A percentile compares a stretch with the other conserved stretches of the same genome.
These are phyloP conservation scores for Globisporangium perplexum DNA, from an alignment of 352 stramenopile species.

Conservation along the genomic window DNA sequence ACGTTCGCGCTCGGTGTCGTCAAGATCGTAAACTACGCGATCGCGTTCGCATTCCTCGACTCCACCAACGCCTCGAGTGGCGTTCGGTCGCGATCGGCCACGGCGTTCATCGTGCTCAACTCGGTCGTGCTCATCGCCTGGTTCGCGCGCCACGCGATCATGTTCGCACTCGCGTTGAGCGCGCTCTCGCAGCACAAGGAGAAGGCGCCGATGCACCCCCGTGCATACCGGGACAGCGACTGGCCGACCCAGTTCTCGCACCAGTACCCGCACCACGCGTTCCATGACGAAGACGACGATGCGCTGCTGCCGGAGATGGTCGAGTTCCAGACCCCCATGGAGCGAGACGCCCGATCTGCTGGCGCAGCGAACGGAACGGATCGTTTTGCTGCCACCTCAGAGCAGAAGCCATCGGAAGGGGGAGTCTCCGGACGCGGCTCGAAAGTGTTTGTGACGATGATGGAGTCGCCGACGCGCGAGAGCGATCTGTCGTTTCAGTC, in stretches of 20 bases:
- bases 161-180: conserved; percentile 22
- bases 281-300: conserved; percentile 6
- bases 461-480: conserved; percentile 9
- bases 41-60: conserved; percentile 56
- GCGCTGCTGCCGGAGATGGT: conserved; percentile 10
- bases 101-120: conserved; percentile 69
- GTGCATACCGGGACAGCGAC: background rate
- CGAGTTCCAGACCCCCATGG: conserved; percentile 13
- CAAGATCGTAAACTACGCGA: conserved; percentile 54
- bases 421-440: conserved; percentile 4
- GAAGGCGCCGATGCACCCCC: background rate
- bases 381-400: background rate
- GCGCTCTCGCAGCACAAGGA: conserved; percentile 4
- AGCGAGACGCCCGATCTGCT: background rate
- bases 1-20: conserved; percentile 40
- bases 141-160: conserved; percentile 55
- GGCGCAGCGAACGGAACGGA: background rate
- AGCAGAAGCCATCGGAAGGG: background rate
- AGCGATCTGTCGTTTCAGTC: conserved; percentile 1
- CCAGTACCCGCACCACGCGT: background rate
- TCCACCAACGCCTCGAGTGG: conserved; percentile 31
- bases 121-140: conserved; percentile 46
- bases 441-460: conserved; percentile 15
- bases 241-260: background rate
- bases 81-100: conserved; percentile 25